Base-by-base conservation (phyloP, 179 eudicot genomes). In the Pouteria campechiana region DNA sequence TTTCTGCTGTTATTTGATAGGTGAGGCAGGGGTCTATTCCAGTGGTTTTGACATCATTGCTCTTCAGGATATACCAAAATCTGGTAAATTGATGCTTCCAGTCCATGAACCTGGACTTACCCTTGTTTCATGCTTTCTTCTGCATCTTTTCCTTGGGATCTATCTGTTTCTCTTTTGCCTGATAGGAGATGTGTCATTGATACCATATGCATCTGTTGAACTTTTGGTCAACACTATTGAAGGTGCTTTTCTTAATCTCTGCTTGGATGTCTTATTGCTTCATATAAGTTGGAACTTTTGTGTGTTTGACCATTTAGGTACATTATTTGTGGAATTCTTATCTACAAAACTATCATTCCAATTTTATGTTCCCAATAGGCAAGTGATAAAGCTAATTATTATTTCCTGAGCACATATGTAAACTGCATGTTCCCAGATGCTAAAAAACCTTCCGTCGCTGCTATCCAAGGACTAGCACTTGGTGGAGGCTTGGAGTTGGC, bases 401-500 rank as follows among this genome's bases (percentile, higher is more conserved):
- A n/a, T n/a, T n/a, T n/a, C n/a, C n/a, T n/a, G n/a, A n/a, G n/a
- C n/a, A n/a, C n/a, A n/a, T n/a, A n/a, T n/a, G n/a, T n/a, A n/a
- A n/a, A n/a, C n/a, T n/a, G n/a, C n/a, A n/a, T n/a, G n/a, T n/a
- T n/a, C 12, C 41, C 56, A 89, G 97, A 78, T 75, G 80, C 66
- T 37, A 74, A 69, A 59, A 89, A 89, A 64, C 97, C 97, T 16
- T 64, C 60, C 20, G 95, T 89, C 67, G 97, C 97, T 70, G 97
- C 95, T 41, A 54, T 89, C 37, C 65, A 69, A 71, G 95, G 97
- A 45, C 81, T 84, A 57, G 97, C 95, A 48, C 88, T 89, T 39
- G 97, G 97, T 46, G 97, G 95, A 58, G 97, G 95, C 60, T 68
- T 89, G 57, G 97, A 89, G 60, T 22, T 89, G 42, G 83, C 94